Conservation (phyloP, 176 grass and related monocot genomes). For the Carex scoparia region DNA sequence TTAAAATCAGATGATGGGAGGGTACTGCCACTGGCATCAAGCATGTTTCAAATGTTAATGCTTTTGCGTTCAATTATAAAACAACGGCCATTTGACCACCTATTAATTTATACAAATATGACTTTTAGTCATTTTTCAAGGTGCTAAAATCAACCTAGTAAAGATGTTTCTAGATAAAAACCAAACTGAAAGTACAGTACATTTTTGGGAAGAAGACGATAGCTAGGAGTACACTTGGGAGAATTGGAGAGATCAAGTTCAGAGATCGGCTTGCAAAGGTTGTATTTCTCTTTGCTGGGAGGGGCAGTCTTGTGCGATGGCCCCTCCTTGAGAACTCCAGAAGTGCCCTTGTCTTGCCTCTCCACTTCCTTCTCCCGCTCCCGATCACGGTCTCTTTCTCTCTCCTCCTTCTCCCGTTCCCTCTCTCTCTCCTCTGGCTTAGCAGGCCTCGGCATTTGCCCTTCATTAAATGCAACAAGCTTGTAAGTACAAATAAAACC, state of each 20-base stretch:
- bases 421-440: constrained; percentile 52
- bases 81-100: neutral
- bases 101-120: neutral
- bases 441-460: constrained; percentile 28
- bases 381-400: constrained; percentile 48
- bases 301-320: constrained; percentile 25
- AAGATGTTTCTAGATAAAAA: neutral
- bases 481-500: neutral
- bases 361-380: constrained; percentile 43
- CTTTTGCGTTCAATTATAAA: neutral
- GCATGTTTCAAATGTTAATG: neutral
- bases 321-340: constrained; percentile 40
- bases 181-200: neutral
- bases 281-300: constrained; percentile 66
- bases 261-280: constrained; percentile 64
- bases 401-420: constrained; percentile 46
- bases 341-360: constrained; percentile 42
- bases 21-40: constrained; percentile 15
- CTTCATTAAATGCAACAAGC: constrained; percentile 36
- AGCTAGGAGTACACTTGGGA: constrained; percentile 68
- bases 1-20: constrained; percentile 13
- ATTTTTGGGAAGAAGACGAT: constrained; percentile 73
- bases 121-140: neutral
- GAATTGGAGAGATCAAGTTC: constrained; percentile 74
- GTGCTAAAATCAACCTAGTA: neutral